Evolutionary conservation across 352 stramenopile genomes (phyloP), one percentile per base, ranked within the genome.

Genomic region (Pythium dissotocum): DNA sequence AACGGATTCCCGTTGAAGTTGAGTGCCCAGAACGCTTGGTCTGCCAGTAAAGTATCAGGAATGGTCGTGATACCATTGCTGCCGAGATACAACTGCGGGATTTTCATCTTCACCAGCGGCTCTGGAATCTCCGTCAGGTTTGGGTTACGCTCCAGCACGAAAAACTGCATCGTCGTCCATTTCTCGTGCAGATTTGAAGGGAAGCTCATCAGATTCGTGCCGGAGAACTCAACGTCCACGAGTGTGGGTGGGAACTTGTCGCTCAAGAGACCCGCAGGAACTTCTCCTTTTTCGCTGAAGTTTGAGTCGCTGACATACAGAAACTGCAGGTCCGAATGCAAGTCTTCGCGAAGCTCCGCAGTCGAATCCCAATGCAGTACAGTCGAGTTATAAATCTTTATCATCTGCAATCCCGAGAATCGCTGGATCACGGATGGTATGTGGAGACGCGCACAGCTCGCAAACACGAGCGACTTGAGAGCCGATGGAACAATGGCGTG

Each of bases 361-460:
- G 61, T 53, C 7, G 6, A 12, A 5, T n/a, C 12, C 71, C 71
- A 77, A 14, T 58, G 35, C 18, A 28, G 21, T 8, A 77, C 28
- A 4, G 67, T 73, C 5, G 54, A 73, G 54, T 75, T 78, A 56
- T 65, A 58, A n/a, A 70, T 55, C 26, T 60, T 58, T 30, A 70
- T n/a, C 49, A 59, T 61, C 30, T 65, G 46, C 4, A 70, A 24
- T 21, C 38, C n/a, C 2, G n/a, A 12, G 33, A 70, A 61, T 8
- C 49, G 8, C 12, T 53, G 63, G 46, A 70, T 70, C 10, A 18
- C 9, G 10, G 55, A 4, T 13, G 63, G 56, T 2, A 70, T 38
- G 6, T 65, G 55, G 2, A 70, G 56, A 6, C 60, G 53, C 6
- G 57, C n/a, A 35, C 71, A 77, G 36, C 70, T 46, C 4, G 71